A percentile compares a stretch with the other conserved stretches of the same genome.
Conservation (phyloP, 169 alveolate species). For the Plasmodium yoelii region DNA sequence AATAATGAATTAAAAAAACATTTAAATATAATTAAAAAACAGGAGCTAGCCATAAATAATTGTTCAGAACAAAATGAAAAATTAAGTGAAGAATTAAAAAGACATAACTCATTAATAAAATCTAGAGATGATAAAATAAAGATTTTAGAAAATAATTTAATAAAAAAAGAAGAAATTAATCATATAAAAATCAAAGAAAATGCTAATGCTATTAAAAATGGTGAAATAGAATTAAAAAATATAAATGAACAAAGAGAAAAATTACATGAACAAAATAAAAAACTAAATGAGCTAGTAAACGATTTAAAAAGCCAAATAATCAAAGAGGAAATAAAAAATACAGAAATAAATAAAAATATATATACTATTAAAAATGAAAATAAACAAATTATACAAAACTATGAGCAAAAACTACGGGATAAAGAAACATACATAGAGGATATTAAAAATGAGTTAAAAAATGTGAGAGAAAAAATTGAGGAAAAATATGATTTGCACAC, state of each 20-base stretch:
- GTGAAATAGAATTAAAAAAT: not conserved
- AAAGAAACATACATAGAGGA: constrained; percentile 17
- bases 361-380: constrained; percentile 32
- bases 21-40: not conserved
- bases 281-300: not conserved
- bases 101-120: constrained; percentile 18
- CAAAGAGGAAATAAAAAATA: constrained; percentile 15
- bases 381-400: not conserved
- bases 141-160: constrained; percentile 15
- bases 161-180: constrained; percentile 34
- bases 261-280: not conserved
- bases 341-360: constrained; percentile 4
- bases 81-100: constrained; percentile 41
- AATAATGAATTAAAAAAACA: constrained; percentile 8
- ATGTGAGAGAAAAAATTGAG: constrained; percentile 5
- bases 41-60: not conserved
- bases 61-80: constrained; percentile 12
- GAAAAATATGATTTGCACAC: not conserved
- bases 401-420: constrained; percentile 13
- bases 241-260: constrained; percentile 27
- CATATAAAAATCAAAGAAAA: constrained; percentile 8
- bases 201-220: not conserved
- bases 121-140: constrained; percentile 40
- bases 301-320: constrained; percentile 18
- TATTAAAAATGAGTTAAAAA: constrained; percentile 3